phyloP scores from a whole-genome alignment of 2,329 filamentous ascomycete species.

The Botrytis aclada region DNA sequence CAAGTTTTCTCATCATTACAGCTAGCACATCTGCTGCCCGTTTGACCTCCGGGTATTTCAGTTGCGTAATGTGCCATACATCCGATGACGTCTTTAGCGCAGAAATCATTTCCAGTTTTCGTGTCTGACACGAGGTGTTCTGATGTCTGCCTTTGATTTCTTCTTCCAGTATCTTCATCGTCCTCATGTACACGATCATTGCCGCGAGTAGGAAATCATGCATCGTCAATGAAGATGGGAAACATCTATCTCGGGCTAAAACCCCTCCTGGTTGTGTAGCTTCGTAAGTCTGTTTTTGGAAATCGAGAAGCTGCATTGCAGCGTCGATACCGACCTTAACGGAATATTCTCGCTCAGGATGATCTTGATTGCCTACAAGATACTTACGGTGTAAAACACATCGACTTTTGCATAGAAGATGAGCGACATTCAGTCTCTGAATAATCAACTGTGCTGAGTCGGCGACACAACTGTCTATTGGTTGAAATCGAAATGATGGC shows the following conservation, averaged over 20 bases:
- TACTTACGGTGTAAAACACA: slow-evolving; percentile 37
- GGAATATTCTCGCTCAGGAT: slow-evolving; percentile 25
- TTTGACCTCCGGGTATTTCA: neutral
- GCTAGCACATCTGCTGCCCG: neutral
- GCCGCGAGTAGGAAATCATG: slow-evolving; percentile 40
- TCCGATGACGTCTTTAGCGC: neutral
- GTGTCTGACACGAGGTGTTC: neutral
- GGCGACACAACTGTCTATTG: slow-evolving; percentile 24
- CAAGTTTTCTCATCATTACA: slow-evolving; percentile 8
- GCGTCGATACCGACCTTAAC: slow-evolving; percentile 27
- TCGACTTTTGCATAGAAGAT: slow-evolving; percentile 34
- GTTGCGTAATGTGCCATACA: neutral
- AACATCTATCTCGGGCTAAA: slow-evolving; percentile 30
- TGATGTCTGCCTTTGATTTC: neutral
- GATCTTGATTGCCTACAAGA: slow-evolving; percentile 26
- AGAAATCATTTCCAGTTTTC: slow-evolving; percentile 5
- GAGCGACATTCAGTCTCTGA: slow-evolving; percentile 30
- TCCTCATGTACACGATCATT: slow-evolving; percentile 47
- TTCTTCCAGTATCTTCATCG: neutral
- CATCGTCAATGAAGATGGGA: slow-evolving; percentile 32
- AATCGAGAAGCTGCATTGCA: slow-evolving; percentile 29
- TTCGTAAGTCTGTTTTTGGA: slow-evolving; percentile 27
- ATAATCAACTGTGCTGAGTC: slow-evolving; percentile 29
- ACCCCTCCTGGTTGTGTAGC: slow-evolving; percentile 30
- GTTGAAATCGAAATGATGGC: slow-evolving; percentile 24